Evolutionary conservation across 768 basidiomycete genomes (phyloP), one percentile per base, ranked within the genome.

Genomic region (Tulasnella sp.): DNA sequence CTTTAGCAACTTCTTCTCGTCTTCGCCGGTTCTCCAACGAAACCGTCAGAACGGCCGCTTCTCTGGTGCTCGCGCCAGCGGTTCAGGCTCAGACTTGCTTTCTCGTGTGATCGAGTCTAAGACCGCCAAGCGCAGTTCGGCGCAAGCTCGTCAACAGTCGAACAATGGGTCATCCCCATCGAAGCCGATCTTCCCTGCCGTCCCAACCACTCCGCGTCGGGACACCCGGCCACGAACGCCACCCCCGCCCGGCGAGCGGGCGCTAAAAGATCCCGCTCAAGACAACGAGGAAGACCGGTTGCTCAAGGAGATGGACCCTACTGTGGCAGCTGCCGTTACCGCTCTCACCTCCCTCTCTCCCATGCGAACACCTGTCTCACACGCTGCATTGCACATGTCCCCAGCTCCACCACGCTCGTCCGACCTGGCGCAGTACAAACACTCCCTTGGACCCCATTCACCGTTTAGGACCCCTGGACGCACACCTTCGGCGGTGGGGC

Each of bases 1-100:
- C 40, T 64, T 78, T 18, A 42, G 41, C 54, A 78, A 73, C 34
- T 80, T 80, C 79, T 80, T 80, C 72, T 80, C 79, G n/a, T 80
- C 79, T 37, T 80, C 79, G 14, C 79, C 79, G 5, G 54, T 81
- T 92, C 96, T 83, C 98, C 86, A 98, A 98, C 87, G 98, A 97
- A 75, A 93, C 98, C 81, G 76, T 22, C 48, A 24, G 76, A 42
- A 69, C 20, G 40, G 37, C 7, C 79, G 74, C 16, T 46, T 72
- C 14, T 16, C 79, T 22, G 42, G 42, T 3, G 40, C 72, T 74
- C 69, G 42, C 31, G 74, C 41, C 31, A 75, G 34, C 48, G 76
- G 40, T 28, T 64, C 76, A 41, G 76, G 76, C 37, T 28, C 79
- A 42, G 79, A 80, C 34, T 22, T 80, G 42, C 72, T 80, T 28